Base-by-base conservation (phyloP, 768 basidiomycete species). In the Termitomyces sp. region DNA sequence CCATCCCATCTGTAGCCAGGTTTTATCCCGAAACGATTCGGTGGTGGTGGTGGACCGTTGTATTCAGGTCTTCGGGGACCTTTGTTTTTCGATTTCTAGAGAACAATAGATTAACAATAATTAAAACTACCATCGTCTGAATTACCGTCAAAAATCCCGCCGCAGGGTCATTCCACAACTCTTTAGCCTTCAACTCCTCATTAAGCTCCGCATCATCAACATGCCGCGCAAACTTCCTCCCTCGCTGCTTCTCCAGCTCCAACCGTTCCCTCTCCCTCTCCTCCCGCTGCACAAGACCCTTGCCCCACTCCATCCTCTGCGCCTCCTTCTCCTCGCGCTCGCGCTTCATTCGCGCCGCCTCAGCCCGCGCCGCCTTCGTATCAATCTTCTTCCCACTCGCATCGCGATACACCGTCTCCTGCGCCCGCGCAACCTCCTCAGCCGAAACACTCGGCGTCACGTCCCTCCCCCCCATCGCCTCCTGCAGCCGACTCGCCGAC, bases 1-100 rank as follows among this genome's bases (percentile, higher is more conserved):
- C 97, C 97, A 69, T 99, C 97, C 97, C 97, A 99, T 67, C 96
- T 80, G 70, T 94, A 93, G 0, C 97, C 97, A 26, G 97, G 97
- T 62, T 83, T 88, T 61, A 99, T 98, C 24, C 89, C 88, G 70
- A 96, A 98, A 7, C 97, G 86, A 74, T 99, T 98, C 8, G 96
- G 95, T 14, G 94, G 88, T 1, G 92, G 92, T 0, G 88, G 83
- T 0, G 95, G 92, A 13, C 95, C 94, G 18, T 72, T 77, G 70
- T 98, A 98, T 69, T 88, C 86, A 9, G 96, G 97, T 72, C 79
- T 85, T 53, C 82, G 82, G 2, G 92, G 87, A 0, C 86, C 92
- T 64, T 90, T 91, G 0, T 78, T 67, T 67, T 70, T 77, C 70
- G 87, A 86, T 81, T 90, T 90, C 90, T 94, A 30, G 10, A 52